Base-by-base conservation (phyloP, 495 filamentous ascomycete genomes). In the Penicillium antarcticum region DNA sequence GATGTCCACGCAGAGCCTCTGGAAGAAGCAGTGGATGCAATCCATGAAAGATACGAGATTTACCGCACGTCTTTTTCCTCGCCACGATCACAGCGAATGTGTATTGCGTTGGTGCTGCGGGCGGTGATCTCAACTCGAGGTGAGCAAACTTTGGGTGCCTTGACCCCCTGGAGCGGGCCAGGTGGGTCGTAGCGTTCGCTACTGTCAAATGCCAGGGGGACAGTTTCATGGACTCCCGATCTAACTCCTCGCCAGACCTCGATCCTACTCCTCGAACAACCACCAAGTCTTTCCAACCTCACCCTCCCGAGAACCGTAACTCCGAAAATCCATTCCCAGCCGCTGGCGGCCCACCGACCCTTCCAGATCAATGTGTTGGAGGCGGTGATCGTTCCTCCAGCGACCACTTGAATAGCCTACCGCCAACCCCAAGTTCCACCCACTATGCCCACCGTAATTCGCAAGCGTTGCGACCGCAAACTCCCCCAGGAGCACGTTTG, bases 51-150 rank as follows among this genome's bases (percentile, higher is more conserved):
- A 46, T 76, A 91, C 52, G 84, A 86, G 49, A 80, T 86, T 47
- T 85, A 87, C 56, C 86, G 87, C 56, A 88, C 86, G 10, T 88
- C 89, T 23, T 71, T 79, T 36, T 79, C 82, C 44, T 80, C 78
- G 14, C 83, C 88, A 8, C 87, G 89, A 57, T 88, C 78, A 42
- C 84, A 90, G 49, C 87, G 87, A 62, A 82, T 85, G 67, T 91
- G 88, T 59, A 78, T 97, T 23, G 86, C 85, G 11, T 72, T 88
- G 21, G 87, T 95, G 42, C 67, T 96, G 42, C 77, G 82, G 43
- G 80, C 81, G 4, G 81, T 92, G 24, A 80, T 92, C 58, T 66
- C 78, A 10, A 72, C 69, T 55, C 75, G 76, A 64, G 85, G 88
- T 91, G 67, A 81, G 87, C 78, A 40, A 26, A 26, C 8, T 45